Evolutionary conservation across 2,329 filamentous ascomycete species (phyloP), one percentile per base, ranked within the genome.

Genomic region (Colletotrichum echinochloae): DNA sequence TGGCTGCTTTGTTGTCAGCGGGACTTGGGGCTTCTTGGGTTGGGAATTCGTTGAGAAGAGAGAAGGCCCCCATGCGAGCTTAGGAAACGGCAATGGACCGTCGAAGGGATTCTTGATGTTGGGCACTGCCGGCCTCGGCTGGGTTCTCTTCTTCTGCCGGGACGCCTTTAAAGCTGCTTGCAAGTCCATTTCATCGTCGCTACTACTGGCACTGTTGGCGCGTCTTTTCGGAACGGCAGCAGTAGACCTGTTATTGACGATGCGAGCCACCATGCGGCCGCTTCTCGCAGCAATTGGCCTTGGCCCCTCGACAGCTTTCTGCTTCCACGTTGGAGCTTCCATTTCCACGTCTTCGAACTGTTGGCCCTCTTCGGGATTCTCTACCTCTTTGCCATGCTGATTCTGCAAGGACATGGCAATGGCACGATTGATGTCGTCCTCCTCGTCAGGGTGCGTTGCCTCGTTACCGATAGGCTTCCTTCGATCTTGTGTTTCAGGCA

Each of bases 61-160:
- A 1, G 85, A 87, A 2, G 88, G 91, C 61, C 88, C 90, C 85
- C 88, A 90, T 54, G 92, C 90, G 1, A 97, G 85, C 77, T 94
- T 95, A 75, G 97, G 94, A 76, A 99, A 99, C 0, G 96, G 96
- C 6, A 99, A 81, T 0, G 95, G 94, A 0, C 95, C 95, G 73
- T 89, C 89, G 76, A 97, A 89, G 0, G 89, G 85, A 74, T 90
- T 89, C 73, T 88, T 89, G 44, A 87, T 84, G 60, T 88, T 90
- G 12, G 86, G 79, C n/a, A 80, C 76, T 3, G 82, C 76, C 2
- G 79, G 79, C 51, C 79, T 82, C 23, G 79, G 78, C 51, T 79
- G 77, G 3, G 78, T 73, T 49, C 85, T 86, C 77, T 89, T 88
- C 68, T 86, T 84, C 74, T 87, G 88, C 69, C 91, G 90, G 26